phyloP scores from a whole-genome alignment of 306 rosid genomes.

The Prunus mume region DNA sequence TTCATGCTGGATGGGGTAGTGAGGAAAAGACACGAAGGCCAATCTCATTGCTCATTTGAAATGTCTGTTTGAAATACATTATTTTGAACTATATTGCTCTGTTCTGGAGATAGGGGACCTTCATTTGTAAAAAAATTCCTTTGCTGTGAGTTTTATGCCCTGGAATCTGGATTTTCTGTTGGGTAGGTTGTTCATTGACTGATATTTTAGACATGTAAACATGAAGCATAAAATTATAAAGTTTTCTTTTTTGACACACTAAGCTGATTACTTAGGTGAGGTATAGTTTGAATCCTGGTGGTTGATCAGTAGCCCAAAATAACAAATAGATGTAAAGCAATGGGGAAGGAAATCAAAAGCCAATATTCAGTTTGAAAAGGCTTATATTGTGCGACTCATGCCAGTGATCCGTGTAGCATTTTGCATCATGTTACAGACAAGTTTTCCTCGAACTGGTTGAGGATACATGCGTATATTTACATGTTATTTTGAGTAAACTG shows the following conservation, averaged over 20 bases:
- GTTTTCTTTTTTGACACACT: background rate
- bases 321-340: background rate
- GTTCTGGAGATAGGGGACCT: background rate
- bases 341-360: background rate
- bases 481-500: background rate
- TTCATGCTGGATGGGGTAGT: background rate
- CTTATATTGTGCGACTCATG: background rate
- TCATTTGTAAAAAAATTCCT: background rate
- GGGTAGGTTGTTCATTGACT: background rate
- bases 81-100: background rate
- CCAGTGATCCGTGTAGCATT: background rate
- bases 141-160: background rate
- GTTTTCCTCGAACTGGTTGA: too few relatives aligned
- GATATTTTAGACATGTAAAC: background rate
- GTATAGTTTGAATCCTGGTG: background rate
- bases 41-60: background rate
- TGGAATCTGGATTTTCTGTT: background rate
- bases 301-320: background rate
- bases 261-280: background rate
- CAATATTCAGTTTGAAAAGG: background rate
- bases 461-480: background rate
- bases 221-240: background rate
- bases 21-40: background rate
- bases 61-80: background rate
- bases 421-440: background rate